Evolutionary conservation across 2,329 filamentous ascomycete genomes (phyloP), one percentile per base, ranked within the genome.

Genomic region (Aspergillus uvarum): DNA sequence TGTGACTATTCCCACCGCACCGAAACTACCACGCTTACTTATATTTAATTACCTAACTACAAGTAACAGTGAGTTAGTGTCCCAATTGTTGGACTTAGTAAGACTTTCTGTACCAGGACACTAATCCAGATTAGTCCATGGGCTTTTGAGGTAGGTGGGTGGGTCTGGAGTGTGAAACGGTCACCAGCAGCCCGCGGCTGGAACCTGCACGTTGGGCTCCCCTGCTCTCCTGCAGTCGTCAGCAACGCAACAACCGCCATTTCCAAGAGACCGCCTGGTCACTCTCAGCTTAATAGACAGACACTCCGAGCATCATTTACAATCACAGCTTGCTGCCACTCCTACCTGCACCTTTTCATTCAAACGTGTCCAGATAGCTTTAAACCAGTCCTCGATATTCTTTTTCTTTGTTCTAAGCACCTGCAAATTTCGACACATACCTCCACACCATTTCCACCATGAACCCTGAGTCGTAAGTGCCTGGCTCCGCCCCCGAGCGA

Each of bases 391-490:
- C 16, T 44, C n/a, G 16, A n/a, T n/a, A 44, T 1, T 8, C 16
- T 16, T 19, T 19, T 16, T 19, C n/a, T 19, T 19, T 19, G 38
- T 29, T 10, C 26, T 8, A 29, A 44, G 16, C 16, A 44, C 38
- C 38, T 57, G 26, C 50, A 31, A 51, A 51, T 38, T 31, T 47
- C 48, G 47, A 59, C 63, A 61, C 51, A 51, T 51, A 48, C 32
- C 52, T 31, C 44, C 52, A 60, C 47, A 38, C 38, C 14, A 54
- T 53, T 51, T 64, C 67, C 77, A 79, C 69, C 70, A 81, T 81
- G 79, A 80, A 80, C 71, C 79, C 79, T 65, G 79, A 81, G 79
- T 81, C 71, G 79, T 81, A 74, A 72, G 79, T 74, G 56, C 56
- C 48, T 59, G 59, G 42, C 54, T 56, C 48, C 50, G 59, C 61